These are phyloP conservation scores for Areca catechu DNA, from an alignment of 176 grass and related monocot genomes.

Conservation along the genomic window DNA sequence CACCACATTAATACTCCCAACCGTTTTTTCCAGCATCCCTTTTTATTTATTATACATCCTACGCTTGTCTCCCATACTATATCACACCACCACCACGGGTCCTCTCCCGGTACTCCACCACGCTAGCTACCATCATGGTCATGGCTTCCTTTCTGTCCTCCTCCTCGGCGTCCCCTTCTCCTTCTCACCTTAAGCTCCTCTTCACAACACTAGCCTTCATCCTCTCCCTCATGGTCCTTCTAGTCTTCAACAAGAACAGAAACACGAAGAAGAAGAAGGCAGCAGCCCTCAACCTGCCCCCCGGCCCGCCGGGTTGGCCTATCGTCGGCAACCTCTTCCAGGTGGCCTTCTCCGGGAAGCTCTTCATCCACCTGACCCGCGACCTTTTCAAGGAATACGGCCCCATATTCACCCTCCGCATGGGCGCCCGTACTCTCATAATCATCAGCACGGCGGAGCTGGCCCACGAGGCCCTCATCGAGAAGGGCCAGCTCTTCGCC, in stretches of 20 bases:
- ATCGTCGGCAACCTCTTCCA: slow-evolving; percentile 81
- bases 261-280: slow-evolving; percentile 24
- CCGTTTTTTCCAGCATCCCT: too few species aligned
- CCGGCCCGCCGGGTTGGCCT: slow-evolving; percentile 62
- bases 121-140: too few species aligned
- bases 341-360: slow-evolving; percentile 78
- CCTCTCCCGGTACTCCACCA: too few species aligned
- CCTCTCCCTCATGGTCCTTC: neutral
- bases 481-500: slow-evolving; percentile 58
- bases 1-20: too few species aligned
- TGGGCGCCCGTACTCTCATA: slow-evolving; percentile 77
- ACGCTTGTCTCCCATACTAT: too few species aligned
- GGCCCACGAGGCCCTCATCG: slow-evolving; percentile 66
- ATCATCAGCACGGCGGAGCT: slow-evolving; percentile 73
- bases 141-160: too few species aligned
- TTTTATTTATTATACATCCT: too few species aligned
- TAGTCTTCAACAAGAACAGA: slow-evolving; percentile 15
- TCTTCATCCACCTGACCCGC: slow-evolving; percentile 67
- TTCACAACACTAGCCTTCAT: neutral
- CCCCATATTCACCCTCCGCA: slow-evolving; percentile 65
- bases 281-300: slow-evolving; percentile 33
- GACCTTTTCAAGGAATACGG: slow-evolving; percentile 56
- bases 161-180: too few species aligned
- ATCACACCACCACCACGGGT: too few species aligned
- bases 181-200: too few species aligned